These are phyloP conservation scores for Gliomastix tumulicola DNA, from an alignment of 2,329 filamentous ascomycete genomes.

Conservation along the genomic window DNA sequence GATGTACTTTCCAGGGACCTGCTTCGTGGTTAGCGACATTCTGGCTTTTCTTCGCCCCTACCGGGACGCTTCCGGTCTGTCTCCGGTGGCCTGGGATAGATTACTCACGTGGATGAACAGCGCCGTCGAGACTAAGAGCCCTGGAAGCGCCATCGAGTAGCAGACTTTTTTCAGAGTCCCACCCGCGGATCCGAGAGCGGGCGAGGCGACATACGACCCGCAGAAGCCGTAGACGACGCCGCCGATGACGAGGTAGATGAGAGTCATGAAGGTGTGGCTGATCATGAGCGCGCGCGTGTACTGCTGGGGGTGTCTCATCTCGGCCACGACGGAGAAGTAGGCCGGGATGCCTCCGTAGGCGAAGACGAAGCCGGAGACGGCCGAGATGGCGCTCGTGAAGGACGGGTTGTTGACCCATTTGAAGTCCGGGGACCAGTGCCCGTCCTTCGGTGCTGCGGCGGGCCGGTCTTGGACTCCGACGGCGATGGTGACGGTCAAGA, in stretches of 20 bases:
- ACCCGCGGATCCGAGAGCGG: conserved; percentile 36
- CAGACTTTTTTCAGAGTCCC: conserved; percentile 30
- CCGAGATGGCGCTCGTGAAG: conserved; percentile 19
- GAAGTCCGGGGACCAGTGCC: conserved; percentile 16
- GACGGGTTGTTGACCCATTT: conserved; percentile 17
- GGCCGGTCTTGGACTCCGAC: conserved; percentile 20
- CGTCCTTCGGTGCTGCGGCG: conserved; percentile 11
- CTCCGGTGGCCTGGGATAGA: no score
- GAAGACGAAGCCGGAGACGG: conserved; percentile 24
- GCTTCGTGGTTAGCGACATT: conserved; percentile 1
- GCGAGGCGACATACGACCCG: conserved; percentile 36
- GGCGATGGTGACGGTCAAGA: conserved; percentile 18
- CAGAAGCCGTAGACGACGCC: conserved; percentile 37
- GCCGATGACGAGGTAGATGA: conserved; percentile 22
- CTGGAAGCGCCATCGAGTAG: conserved; percentile 27
- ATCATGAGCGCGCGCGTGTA: conserved; percentile 17
- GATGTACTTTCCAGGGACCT: conserved; percentile 16
- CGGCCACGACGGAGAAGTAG: conserved; percentile 22
- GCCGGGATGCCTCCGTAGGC: conserved; percentile 26
- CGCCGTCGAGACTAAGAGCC: conserved; percentile 14
- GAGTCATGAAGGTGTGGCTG: conserved; percentile 16
- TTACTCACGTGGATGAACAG: conserved; percentile 19
- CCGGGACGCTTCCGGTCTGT: no score
- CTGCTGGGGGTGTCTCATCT: conserved; percentile 21
- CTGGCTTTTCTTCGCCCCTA: no score